Base-by-base conservation (phyloP, 148 eudicot genomes). In the Pharnaceum exiguum region DNA sequence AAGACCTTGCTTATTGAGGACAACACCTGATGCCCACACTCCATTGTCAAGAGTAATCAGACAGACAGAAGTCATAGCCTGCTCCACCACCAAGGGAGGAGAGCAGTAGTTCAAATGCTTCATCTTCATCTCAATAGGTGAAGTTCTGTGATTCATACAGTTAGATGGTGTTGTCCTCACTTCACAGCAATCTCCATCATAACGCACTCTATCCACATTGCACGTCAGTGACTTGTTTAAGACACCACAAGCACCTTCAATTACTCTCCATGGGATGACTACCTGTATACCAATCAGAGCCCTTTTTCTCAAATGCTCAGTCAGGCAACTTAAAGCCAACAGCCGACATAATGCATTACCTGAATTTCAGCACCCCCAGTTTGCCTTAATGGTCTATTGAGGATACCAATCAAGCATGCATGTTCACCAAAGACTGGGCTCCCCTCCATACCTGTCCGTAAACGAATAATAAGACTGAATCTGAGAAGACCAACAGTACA, bases 1-100 rank as follows among this genome's bases (percentile, higher is more conserved):
- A 59, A 93, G 73, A 27, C 99, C 99, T 43, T 81, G 58, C 2
- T 72, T 71, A 62, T 89, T 93, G 53, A 93, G 86, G 70, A 93
- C 65, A 71, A 93, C 69, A 35, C 99, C 99, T 59, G 99, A 85
- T 46, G 96, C 99, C 99, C 99, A 93, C 36, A 82, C 87, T 53
- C 95, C 89, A 50, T 78, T 77, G 32, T 76, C 83, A 45, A 83
- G 61, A 57, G 96, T 72, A 33, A 93, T 71, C 65, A 93, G 95
- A 74, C 96, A 93, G 50, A 93, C 68, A 29, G 96, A 86, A 62
- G 61, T 2, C 86, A 73, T 71, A 42, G 87, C 86, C 60, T 77
- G 74, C 51, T 83, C 83, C 61, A 83, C 75, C 23, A 72, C 60
- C 60, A 82, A 68, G n/a, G 72, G 71, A 7, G 62, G 53, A 58